Evolutionary conservation across 352 stramenopile species (phyloP), one percentile per base, ranked within the genome.

Genomic region (Pythium dissotocum): DNA sequence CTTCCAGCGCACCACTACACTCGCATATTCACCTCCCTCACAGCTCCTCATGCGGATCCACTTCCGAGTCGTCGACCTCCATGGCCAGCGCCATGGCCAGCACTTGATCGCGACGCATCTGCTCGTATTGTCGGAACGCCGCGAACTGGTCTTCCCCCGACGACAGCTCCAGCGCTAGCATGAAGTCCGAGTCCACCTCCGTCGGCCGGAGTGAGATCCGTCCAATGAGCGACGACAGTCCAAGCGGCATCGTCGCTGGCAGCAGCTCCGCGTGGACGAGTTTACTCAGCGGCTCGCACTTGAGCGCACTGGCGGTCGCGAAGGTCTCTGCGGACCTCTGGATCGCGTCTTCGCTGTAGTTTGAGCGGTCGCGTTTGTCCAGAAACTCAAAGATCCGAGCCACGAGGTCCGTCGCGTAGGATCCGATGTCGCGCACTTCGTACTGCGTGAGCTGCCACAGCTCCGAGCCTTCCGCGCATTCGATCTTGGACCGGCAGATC

Each of bases 381-480:
- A 93, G 61, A 38, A 89, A 93, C 33, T 93, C 85, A 63, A 90
- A 93, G 65, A 93, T 91, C 12, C 85, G 77, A 4, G 85, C 82
- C 4, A 93, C 79, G 40, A 93, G 60, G 58, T 93, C 85, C 1
- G 81, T 91, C n/a, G 85, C 85, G 56, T 93, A 93, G 49, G 85
- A 87, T 3, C 75, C 80, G 46, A 93, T 70, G 52, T 93, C 83
- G 32, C 85, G 73, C 18, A 93, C 79, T 60, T 91, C 85, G 51
- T 88, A 77, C 12, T 85, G 89, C 32, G 77, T 88, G 12, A 93
- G 64, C 53, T 91, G 85, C 78, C 80, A 93, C 44, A 93, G 63
- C 30, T 93, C 85, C 24, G 87, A 84, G 16, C 85, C 85, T 76
- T 93, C 85, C 1, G 82, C 88, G 67, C 85, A 93, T 38, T 90